Evolutionary conservation across 331 rosid genomes (phyloP).

Genomic region (Quercus phellos): DNA sequence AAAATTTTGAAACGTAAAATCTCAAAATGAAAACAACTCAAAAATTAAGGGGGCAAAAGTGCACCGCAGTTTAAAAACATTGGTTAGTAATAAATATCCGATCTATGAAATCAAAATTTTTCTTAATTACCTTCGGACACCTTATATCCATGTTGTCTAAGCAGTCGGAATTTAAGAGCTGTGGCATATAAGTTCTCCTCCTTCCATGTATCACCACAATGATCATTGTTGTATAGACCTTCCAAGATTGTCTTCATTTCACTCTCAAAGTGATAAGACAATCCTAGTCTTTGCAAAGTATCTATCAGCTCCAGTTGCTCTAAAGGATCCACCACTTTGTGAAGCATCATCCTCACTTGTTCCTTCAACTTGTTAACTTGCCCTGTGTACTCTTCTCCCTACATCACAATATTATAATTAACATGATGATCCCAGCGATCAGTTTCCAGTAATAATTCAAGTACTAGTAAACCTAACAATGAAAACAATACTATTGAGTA

Average conservation of each 20-base stretch:
- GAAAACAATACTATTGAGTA: not conserved
- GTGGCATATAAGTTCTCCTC: not conserved
- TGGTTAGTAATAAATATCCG: too few relatives aligned
- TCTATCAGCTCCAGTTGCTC: not conserved
- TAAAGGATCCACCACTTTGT: too few relatives aligned
- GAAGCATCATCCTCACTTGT: too few relatives aligned
- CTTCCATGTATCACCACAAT: not conserved
- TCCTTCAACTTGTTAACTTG: too few relatives aligned
- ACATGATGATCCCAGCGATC: too few relatives aligned
- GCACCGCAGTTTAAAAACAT: too few relatives aligned
- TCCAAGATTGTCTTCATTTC: not conserved
- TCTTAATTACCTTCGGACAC: not conserved
- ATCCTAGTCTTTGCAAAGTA: not conserved
- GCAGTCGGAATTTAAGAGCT: constrained; percentile 16
- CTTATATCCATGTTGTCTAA: constrained; percentile 13
- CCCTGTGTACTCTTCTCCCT: not conserved
- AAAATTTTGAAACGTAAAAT: too few relatives aligned
- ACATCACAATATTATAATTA: not conserved
- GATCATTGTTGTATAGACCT: not conserved
- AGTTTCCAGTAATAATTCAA: too few relatives aligned
- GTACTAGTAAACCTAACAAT: too few relatives aligned
- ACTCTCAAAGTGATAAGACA: not conserved
- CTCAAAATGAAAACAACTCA: too few relatives aligned
- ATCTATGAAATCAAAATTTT: too few relatives aligned
- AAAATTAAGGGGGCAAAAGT: too few relatives aligned